Base-by-base conservation (phyloP, 331 rosid species). In the Malus hybrid region DNA sequence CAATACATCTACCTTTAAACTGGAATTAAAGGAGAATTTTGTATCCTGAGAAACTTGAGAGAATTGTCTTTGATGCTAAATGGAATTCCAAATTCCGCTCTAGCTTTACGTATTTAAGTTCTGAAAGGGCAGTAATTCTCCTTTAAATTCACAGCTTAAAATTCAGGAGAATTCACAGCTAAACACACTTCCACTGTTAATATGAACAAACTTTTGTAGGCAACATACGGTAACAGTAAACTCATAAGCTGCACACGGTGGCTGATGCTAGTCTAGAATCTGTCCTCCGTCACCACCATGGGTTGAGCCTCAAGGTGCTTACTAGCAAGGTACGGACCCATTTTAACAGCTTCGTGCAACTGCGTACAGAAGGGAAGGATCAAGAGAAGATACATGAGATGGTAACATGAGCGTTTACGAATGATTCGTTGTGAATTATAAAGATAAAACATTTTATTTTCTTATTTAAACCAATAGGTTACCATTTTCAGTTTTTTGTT, bases 231-330 rank as follows among this genome's bases (percentile, higher is more conserved):
- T 39, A 42, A 27, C 5, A 44, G 50, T 44, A 44, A 3, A 65
- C 46, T 36, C 54, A 18, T 33, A 27, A 27, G 60, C 69, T 61
- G 77, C 20, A 61, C 15, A 28, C 52, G 29, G 31, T 28, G 46
- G 70, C 48, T 62, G 48, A 63, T 74, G 32, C 3, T 12, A 4
- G 18, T 19, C 77, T 86, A 92, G 82, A 90, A 92, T 85, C 99
- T 85, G 32, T 94, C 92, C 6, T 96, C 99, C 12, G 96, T 94
- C 89, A 42, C 79, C 76, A 92, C 90, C 20, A 65, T 15, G 48
- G 99, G 97, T 82, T 90, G 99, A 73, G 96, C 86, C 81, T 86
- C 97, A 67, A 22, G 72, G 16, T 77, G 75, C 90, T 77, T 89
- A 72, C 76, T 83, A 55, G 72, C 31, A 8, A 86, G 88, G 82